Conservation (phyloP, 2,329 filamentous ascomycete genomes). For the Sordariomycetes sp. region DNA sequence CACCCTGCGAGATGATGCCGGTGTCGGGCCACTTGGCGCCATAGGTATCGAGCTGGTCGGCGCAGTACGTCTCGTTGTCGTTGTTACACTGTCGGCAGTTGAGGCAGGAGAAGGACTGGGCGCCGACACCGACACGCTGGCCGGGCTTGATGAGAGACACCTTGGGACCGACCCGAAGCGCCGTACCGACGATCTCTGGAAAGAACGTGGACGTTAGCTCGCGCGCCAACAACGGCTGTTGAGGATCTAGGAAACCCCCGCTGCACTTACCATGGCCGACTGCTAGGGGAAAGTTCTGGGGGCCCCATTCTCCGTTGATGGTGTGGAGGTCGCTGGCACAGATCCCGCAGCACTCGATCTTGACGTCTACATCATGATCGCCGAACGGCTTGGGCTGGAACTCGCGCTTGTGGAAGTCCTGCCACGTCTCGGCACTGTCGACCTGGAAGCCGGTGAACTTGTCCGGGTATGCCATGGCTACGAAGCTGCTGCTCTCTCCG, state of each 20-base stretch:
- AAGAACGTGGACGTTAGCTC: not conserved
- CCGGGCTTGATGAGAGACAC: constrained; percentile 49
- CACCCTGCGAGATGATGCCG: constrained; percentile 53
- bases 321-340: constrained; percentile 60
- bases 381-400: constrained; percentile 77
- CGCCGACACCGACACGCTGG: constrained; percentile 58
- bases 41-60: constrained; percentile 50
- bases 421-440: constrained; percentile 37
- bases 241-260: not conserved
- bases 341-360: constrained; percentile 66
- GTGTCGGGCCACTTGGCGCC: constrained; percentile 43
- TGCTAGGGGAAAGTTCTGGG: constrained; percentile 43
- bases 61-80: constrained; percentile 60
- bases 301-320: constrained; percentile 52
- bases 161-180: constrained; percentile 52
- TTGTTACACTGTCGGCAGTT: constrained; percentile 55
- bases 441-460: constrained; percentile 53
- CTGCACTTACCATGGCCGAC: constrained; percentile 42
- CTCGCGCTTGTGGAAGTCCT: constrained; percentile 59
- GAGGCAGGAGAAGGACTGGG: constrained; percentile 54
- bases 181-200: constrained; percentile 53
- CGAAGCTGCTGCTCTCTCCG: not conserved
- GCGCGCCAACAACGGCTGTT: not conserved
- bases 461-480: constrained; percentile 42
- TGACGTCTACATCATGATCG: constrained; percentile 72